Conservation (phyloP, 2,329 filamentous ascomycete genomes). For the Cadophora luteo-olivacea region DNA sequence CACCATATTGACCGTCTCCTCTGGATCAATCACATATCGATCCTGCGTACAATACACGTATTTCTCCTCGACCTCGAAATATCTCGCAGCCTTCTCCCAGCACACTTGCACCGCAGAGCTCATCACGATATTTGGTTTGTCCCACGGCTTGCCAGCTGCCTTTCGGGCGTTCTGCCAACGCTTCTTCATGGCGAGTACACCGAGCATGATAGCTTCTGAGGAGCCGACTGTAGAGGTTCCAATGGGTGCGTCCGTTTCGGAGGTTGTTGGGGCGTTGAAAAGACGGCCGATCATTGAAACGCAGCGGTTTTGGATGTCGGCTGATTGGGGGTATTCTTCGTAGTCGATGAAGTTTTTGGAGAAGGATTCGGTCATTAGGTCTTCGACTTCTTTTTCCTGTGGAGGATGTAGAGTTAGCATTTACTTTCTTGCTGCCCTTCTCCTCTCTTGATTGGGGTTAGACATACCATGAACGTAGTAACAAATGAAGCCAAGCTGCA, state of each 20-base stretch:
- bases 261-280: constrained; percentile 75
- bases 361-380: constrained; percentile 92
- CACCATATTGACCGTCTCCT: constrained; percentile 64
- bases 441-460: background rate
- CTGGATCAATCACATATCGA: constrained; percentile 68
- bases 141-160: constrained; percentile 80
- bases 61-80: constrained; percentile 93
- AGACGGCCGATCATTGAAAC: constrained; percentile 89
- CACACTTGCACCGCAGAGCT: constrained; percentile 95
- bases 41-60: constrained; percentile 70
- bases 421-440: background rate
- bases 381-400: constrained; percentile 91
- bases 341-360: constrained; percentile 96
- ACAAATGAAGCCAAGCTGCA: constrained; percentile 86
- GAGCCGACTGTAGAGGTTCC: constrained; percentile 90
- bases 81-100: constrained; percentile 91
- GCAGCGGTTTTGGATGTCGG: constrained; percentile 90
- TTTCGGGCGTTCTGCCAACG: constrained; percentile 88
- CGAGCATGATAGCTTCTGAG: constrained; percentile 87
- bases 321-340: constrained; percentile 81
- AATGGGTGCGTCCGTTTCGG: constrained; percentile 68
- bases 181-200: constrained; percentile 91
- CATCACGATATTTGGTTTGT: constrained; percentile 93
- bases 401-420: background rate
- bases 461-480: constrained; percentile 88